phyloP scores from a whole-genome alignment of 345 rosid species.

The Melaleuca quinquenervia region DNA sequence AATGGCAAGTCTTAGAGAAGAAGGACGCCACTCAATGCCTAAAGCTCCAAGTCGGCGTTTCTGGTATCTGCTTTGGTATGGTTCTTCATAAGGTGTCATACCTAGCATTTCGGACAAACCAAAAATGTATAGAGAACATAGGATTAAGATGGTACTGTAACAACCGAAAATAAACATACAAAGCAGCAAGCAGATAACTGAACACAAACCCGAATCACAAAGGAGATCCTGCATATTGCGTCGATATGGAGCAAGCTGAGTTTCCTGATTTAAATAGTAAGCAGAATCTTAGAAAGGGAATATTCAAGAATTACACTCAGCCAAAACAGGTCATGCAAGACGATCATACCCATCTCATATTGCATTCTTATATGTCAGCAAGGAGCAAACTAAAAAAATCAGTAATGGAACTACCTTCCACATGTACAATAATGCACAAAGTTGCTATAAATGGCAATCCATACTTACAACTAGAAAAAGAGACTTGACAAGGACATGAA shows the following conservation, averaged over 20 bases:
- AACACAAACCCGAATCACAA: slow-evolving; percentile 79
- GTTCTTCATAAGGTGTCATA: slow-evolving; percentile 92
- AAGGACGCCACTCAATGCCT: slow-evolving; percentile 87
- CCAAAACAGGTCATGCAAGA: neutral
- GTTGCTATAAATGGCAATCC: neutral
- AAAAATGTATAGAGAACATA: slow-evolving; percentile 4
- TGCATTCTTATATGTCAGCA: neutral
- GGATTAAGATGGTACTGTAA: neutral
- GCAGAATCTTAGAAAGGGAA: neutral
- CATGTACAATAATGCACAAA: neutral
- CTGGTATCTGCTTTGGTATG: slow-evolving; percentile 95
- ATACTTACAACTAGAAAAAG: neutral
- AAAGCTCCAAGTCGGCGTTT: slow-evolving; percentile 82
- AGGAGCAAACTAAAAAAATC: neutral
- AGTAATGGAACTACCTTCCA: neutral
- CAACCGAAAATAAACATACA: neutral
- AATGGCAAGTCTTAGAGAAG: slow-evolving; percentile 57
- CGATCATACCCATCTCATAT: neutral
- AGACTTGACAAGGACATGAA: neutral
- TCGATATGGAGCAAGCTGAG: slow-evolving; percentile 77
- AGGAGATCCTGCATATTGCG: slow-evolving; percentile 98
- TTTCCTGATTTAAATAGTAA: slow-evolving; percentile 52
- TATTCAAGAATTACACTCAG: neutral
- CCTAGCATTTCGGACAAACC: slow-evolving; percentile 25
- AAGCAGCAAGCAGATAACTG: neutral